Evolutionary conservation across 306 rosid genomes (phyloP), one percentile per base, ranked within the genome.

Genomic region (Inga oerstediana): DNA sequence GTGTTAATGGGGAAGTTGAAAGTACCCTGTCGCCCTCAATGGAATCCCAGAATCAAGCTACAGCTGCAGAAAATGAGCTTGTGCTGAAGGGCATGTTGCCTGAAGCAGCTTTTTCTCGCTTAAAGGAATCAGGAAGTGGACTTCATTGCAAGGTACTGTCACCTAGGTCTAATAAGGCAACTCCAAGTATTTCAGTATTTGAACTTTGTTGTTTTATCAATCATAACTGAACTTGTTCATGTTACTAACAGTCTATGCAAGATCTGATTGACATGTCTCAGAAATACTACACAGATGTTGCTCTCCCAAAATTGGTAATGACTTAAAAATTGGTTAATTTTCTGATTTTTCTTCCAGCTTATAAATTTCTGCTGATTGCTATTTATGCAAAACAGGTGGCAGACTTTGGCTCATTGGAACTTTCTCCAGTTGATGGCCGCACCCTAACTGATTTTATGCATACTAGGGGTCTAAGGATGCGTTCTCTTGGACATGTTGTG

Each of bases 391-490:
- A 87, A 67, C 94, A 96, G 99, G 99, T 96, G 72, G 97, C 99
- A 74, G 99, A 96, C 90, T 96, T 96, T 89, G 97, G 98, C 84
- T 96, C 99, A 9, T 88, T 96, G 86, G 99, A 96, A 80, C 97
- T 96, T 76, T 94, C 99, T 51, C 99, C 99, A 34, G 99, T 96
- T 87, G 99, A 96, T 90, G 99, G 99, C 46, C 94, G 98, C 73
- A 96, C 99, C 43, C 89, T 96, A 67, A 96, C 99, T 81, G 99
- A 96, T 87, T 96, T 96, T 90, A 96, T 96, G 99, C 99, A 96
- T 84, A 92, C 97, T 30, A 90, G 99, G 88, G 99, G 99, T 84
- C 93, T 96, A 70, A 89, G 79, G 77, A 96, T 96, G 99, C 93
- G 92, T 75, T 96, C 98, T 77, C 92, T 96, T 67, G 99, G 99